A percentile compares a stretch with the other conserved stretches of the same genome.
Conservation (phyloP, 164 flowering plant species). For the Platanus orientalis region DNA sequence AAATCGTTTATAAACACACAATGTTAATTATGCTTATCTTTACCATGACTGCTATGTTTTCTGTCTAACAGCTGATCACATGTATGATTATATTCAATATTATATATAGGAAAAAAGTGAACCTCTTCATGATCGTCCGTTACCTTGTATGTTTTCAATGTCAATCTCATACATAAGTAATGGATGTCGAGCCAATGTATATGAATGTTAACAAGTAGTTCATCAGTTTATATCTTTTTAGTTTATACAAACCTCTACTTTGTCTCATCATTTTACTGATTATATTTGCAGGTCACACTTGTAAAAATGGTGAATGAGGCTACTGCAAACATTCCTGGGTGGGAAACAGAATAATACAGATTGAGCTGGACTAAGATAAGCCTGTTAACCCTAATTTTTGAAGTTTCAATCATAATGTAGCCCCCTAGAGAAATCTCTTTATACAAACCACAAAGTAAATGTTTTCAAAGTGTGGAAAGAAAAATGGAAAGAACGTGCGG, state of each 20-base stretch:
- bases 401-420: background rate
- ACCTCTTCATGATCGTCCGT: too few species aligned
- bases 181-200: background rate
- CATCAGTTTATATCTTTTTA: background rate
- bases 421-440: background rate
- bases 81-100: too few species aligned
- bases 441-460: constrained; percentile 3
- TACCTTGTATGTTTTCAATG: too few species aligned
- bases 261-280: background rate
- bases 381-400: background rate
- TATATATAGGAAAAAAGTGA: too few species aligned
- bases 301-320: constrained; percentile 69
- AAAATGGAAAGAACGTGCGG: too few species aligned
- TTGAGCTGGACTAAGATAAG: background rate
- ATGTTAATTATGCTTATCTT: too few species aligned
- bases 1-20: too few species aligned
- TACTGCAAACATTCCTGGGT: constrained; percentile 58
- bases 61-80: too few species aligned
- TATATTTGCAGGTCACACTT: constrained; percentile 48
- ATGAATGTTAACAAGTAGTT: background rate
- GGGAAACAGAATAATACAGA: constrained; percentile 38
- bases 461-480: background rate
- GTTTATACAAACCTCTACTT: background rate
- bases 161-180: too few species aligned
- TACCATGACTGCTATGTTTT: too few species aligned